A percentile compares a stretch with the other conserved stretches of the same genome.
Evolutionary conservation across 1,284 basidiomycete species (phyloP).

Genomic region (Puccinia novopanici): DNA sequence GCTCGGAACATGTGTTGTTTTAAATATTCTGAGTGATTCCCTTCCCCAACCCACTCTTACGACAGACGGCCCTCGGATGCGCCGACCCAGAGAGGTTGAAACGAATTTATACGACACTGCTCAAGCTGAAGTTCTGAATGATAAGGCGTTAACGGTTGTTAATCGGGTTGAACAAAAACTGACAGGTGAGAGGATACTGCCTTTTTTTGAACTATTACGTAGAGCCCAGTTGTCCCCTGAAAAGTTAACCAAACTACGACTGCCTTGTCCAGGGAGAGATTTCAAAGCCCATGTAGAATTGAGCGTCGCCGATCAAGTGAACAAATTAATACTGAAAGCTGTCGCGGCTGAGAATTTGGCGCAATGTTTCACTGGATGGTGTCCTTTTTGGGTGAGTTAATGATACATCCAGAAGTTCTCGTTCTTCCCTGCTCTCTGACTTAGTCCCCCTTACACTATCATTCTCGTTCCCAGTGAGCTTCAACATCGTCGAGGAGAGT

Average conservation of each 20-base stretch:
- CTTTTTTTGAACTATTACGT: background rate
- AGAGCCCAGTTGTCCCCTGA: background rate
- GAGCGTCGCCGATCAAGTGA: conserved; percentile 71
- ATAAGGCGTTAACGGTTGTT: conserved; percentile 82
- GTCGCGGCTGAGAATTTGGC: conserved; percentile 89
- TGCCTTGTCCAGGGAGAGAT: conserved; percentile 69
- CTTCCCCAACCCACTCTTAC: background rate
- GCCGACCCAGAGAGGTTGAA: conserved; percentile 55
- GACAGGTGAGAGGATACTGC: conserved; percentile 66
- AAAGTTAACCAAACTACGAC: background rate
- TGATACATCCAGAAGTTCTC: background rate
- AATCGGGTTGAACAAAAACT: conserved; percentile 91
- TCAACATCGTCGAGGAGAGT: too few species aligned
- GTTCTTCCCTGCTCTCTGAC: background rate
- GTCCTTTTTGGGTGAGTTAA: conserved; percentile 54
- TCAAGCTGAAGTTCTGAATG: conserved; percentile 78
- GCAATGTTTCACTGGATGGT: conserved; percentile 95
- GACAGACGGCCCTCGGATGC: conserved; percentile 47
- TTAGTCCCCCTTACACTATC: too few species aligned
- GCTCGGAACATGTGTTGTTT: background rate
- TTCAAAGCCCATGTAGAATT: conserved; percentile 80
- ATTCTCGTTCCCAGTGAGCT: too few species aligned
- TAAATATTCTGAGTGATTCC: background rate
- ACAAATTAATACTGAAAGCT: conserved; percentile 85
- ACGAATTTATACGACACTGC: conserved; percentile 55